Evolutionary conservation across 179 eudicot genomes (phyloP).

Genomic region (Spinacia oleracea): DNA sequence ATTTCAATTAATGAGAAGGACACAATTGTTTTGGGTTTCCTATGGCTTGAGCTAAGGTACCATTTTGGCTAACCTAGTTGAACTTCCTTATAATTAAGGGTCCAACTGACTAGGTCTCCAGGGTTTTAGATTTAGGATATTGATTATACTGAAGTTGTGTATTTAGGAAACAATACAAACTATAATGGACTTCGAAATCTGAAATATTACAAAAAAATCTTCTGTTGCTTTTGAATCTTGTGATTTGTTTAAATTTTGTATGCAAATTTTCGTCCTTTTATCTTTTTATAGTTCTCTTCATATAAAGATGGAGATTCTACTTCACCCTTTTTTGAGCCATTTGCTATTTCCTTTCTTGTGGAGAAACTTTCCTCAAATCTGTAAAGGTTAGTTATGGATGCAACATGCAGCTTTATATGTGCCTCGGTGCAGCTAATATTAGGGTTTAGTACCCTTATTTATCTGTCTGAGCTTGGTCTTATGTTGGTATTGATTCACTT

Average conservation of each 20-base stretch:
- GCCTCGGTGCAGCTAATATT: conserved; percentile 15
- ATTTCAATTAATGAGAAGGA: too few species aligned
- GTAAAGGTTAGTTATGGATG: conserved; percentile 60
- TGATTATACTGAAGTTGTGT: neutral
- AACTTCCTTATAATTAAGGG: neutral
- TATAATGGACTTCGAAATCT: neutral
- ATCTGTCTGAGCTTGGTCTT: conserved; percentile 12
- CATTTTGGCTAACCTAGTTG: conserved; percentile 2
- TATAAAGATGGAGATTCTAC: conserved; percentile 74
- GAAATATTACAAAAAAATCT: neutral
- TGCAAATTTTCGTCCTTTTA: neutral
- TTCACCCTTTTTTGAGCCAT: conserved; percentile 84
- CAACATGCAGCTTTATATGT: conserved; percentile 16
- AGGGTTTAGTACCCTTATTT: conserved; percentile 6
- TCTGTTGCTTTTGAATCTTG: neutral
- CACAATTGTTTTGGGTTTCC: too few species aligned
- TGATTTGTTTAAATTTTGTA: neutral
- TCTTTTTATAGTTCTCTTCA: neutral
- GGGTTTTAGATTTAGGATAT: neutral
- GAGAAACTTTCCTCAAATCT: conserved; percentile 86
- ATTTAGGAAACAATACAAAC: neutral
- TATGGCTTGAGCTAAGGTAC: neutral
- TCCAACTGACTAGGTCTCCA: neutral
- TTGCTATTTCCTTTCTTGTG: conserved; percentile 75
- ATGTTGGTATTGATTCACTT: conserved; percentile 64